Evolutionary conservation across 192 early-diverging fungal species (phyloP).

Genomic region (Podila minutissima): DNA sequence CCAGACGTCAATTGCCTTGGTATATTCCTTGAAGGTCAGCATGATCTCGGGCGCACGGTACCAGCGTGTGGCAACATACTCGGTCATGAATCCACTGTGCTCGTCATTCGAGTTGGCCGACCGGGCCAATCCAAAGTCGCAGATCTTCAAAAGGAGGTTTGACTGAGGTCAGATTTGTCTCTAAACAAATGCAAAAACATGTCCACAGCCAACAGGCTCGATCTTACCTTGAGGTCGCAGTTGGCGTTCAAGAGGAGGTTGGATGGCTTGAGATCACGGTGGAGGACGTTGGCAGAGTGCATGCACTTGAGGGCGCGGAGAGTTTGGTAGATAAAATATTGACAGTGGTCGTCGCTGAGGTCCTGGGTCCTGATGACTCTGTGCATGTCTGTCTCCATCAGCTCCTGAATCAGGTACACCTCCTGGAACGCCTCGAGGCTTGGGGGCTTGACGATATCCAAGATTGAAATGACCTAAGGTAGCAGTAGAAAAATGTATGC

Average conservation of each 20-base stretch:
- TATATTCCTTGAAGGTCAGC: slow-evolving; percentile 97
- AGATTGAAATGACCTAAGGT: slow-evolving; percentile 85
- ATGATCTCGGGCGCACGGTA: slow-evolving; percentile 97
- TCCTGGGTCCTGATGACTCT: slow-evolving; percentile 96
- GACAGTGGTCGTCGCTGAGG: slow-evolving; percentile 95
- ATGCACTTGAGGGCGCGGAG: slow-evolving; percentile 97
- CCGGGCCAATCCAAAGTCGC: slow-evolving; percentile 98
- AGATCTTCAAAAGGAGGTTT: slow-evolving; percentile 69
- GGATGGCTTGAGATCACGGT: slow-evolving; percentile 97
- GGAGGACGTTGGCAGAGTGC: slow-evolving; percentile 97
- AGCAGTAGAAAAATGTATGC: neutral
- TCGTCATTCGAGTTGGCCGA: slow-evolving; percentile 85
- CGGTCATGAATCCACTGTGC: slow-evolving; percentile 92
- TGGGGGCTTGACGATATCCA: slow-evolving; percentile 92
- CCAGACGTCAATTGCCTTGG: slow-evolving; percentile 98
- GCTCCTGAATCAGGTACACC: slow-evolving; percentile 95
- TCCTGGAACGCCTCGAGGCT: slow-evolving; percentile 86
- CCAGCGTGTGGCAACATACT: slow-evolving; percentile 96
- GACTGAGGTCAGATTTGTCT: neutral
- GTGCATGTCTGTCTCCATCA: slow-evolving; percentile 99
- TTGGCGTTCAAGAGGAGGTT: slow-evolving; percentile 92
- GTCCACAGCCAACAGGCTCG: too few relatives aligned
- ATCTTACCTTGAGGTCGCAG: slow-evolving; percentile 82
- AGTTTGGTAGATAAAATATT: slow-evolving; percentile 99
- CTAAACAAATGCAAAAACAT: neutral